Evolutionary conservation across 1,139 yeast genomes (phyloP), one percentile per base, ranked within the genome.

Genomic region (Scheffersomyces cryptocercus): DNA sequence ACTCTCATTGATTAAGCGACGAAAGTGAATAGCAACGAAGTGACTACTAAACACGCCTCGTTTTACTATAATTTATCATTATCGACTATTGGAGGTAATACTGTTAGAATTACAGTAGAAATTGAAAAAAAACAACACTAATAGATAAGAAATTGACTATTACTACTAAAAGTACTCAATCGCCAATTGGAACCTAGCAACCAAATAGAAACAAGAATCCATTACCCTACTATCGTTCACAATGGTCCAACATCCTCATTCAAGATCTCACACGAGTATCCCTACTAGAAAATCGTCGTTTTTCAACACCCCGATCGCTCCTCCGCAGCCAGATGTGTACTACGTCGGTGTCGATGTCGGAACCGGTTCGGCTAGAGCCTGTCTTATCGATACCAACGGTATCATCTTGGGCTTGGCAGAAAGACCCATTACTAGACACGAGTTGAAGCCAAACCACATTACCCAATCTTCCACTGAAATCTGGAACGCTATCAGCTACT

Each of bases 311-410:
- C 69, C 67, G 38, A 65, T 64, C 41, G 65, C 67, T 29, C 71
- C 73, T 12, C 77, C 80, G 6, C 75, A 70, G 41, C 76, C 79
- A 1, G 78, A 73, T 50, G 71, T 80, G 11, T 85, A 82, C 64
- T 90, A 85, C 59, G 81, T 91, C 40, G 98, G 98, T 47, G 96
- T 93, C 12, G 99, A 93, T 61, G 98, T 93, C 30, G 99, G 99
- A 24, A 91, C 99, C 1, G 99, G 98, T 13, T 87, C 96, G 3
- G 97, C 97, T 10, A 76, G 99, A 52, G 98, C 98, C 3, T 93
- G 97, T 61, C 72, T 93, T 26, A 88, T 91, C 51, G 95, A 91
- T 62, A 78, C 83, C 55, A 72, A 78, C 39, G 98, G 99, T 43
- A 83, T 85, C 40, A 90, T 93, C 44, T 69, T 89, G 40, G 88